A percentile compares a stretch with the other conserved stretches of the same genome.
Evolutionary conservation across 1,284 basidiomycete species (phyloP).

Genomic region (Phylloporus sp.): DNA sequence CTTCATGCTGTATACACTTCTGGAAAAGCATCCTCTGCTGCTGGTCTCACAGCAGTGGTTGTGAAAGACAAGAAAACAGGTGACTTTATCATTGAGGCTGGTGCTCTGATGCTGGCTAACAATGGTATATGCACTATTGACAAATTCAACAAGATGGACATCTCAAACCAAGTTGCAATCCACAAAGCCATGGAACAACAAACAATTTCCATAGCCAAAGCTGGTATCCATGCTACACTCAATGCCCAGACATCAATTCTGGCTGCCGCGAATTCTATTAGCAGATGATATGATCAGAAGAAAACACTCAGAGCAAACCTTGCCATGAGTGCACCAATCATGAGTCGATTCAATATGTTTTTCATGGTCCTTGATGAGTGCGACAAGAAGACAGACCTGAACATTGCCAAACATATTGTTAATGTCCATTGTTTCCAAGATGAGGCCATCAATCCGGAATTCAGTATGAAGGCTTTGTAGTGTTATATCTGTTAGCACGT

Average conservation of each 20-base stretch:
- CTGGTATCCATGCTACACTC: constrained; percentile 97
- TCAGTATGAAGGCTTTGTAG: constrained; percentile 95
- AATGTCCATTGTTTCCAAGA: constrained; percentile 97
- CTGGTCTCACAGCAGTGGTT: constrained; percentile 98
- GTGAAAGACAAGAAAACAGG: constrained; percentile 99
- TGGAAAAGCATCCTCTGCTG: constrained; percentile 98
- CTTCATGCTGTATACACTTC: constrained; percentile 99
- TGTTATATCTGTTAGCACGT: constrained; percentile 98
- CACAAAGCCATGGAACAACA: constrained; percentile 99
- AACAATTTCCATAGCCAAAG: constrained; percentile 99
- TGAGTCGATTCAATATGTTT: constrained; percentile 99
- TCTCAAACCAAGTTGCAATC: constrained; percentile 98
- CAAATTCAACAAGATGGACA: constrained; percentile 99
- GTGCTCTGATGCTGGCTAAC: constrained; percentile 98
- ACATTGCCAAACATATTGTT: constrained; percentile 97
- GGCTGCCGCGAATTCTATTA: constrained; percentile 97
- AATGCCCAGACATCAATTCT: constrained; percentile 98
- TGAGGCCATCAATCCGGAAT: constrained; percentile 94
- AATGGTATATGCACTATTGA: constrained; percentile 99
- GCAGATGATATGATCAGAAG: constrained; percentile 96
- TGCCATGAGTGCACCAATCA: constrained; percentile 98
- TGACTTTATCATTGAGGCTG: constrained; percentile 99
- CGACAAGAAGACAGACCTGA: constrained; percentile 90
- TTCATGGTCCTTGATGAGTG: constrained; percentile 99
- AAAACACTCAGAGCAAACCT: constrained; percentile 94